Conservation (phyloP, 805 yeast species). For the Candida boidinii region DNA sequence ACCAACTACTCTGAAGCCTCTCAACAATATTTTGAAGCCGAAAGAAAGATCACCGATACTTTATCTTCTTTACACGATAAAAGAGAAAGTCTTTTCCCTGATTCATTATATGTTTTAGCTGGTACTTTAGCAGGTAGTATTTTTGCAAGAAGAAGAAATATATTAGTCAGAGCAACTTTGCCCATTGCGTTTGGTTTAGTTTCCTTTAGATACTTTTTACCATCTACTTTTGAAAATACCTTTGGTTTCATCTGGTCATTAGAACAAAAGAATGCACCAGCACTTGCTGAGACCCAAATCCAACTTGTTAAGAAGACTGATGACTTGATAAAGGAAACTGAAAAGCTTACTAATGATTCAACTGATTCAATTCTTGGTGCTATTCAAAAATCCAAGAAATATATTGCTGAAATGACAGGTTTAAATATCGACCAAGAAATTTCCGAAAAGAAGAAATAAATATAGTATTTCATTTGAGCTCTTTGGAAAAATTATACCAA, state of each 20-base stretch:
- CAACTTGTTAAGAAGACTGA: slow-evolving; percentile 36
- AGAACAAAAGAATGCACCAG: slow-evolving; percentile 55
- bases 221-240: slow-evolving; percentile 61
- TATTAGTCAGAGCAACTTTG: slow-evolving; percentile 41
- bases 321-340: slow-evolving; percentile 34
- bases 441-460: slow-evolving; percentile 32
- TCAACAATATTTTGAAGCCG: slow-evolving; percentile 44
- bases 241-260: slow-evolving; percentile 46
- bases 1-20: slow-evolving; percentile 37
- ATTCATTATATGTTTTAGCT: slow-evolving; percentile 55
- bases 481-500: no score
- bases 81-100: slow-evolving; percentile 66
- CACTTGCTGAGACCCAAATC: slow-evolving; percentile 55
- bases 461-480: not conserved
- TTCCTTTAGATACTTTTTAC: slow-evolving; percentile 64
- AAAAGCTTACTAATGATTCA: slow-evolving; percentile 31
- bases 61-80: slow-evolving; percentile 54
- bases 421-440: slow-evolving; percentile 58
- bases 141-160: slow-evolving; percentile 57
- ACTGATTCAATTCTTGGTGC: slow-evolving; percentile 25
- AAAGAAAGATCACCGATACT: slow-evolving; percentile 55
- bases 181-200: slow-evolving; percentile 56
- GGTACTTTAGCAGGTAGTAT: slow-evolving; percentile 70
- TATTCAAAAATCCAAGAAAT: slow-evolving; percentile 27
- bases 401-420: slow-evolving; percentile 54